Evolutionary conservation across 2,329 filamentous ascomycete species (phyloP).

Genomic region (Davidsoniella virescens): DNA sequence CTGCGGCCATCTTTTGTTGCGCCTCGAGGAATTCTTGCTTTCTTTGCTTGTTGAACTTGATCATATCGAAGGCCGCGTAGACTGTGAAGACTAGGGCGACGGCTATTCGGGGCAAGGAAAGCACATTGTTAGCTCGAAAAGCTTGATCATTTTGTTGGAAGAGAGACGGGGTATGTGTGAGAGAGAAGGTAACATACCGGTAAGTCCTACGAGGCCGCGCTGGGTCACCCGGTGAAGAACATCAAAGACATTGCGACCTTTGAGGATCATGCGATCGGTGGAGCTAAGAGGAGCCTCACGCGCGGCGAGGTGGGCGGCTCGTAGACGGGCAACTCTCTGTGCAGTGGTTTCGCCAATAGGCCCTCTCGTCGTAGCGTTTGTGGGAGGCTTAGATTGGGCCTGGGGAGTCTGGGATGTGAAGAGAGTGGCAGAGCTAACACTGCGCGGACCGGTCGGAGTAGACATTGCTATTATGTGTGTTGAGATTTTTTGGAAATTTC

Average conservation of each 20-base stretch:
- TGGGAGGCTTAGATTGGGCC: conserved; percentile 44
- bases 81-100: conserved; percentile 38
- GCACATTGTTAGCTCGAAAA: background rate
- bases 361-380: conserved; percentile 18
- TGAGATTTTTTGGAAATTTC: background rate
- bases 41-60: conserved; percentile 42
- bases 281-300: conserved; percentile 39
- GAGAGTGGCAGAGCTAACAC: conserved; percentile 63
- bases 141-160: background rate
- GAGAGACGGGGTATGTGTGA: background rate
- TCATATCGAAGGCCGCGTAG: conserved; percentile 46
- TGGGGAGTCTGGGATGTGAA: conserved; percentile 42
- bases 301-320: conserved; percentile 51
- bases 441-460: conserved; percentile 39
- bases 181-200: conserved; percentile 27
- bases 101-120: conserved; percentile 21
- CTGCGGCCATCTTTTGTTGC: conserved; percentile 35
- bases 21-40: conserved; percentile 41
- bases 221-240: conserved; percentile 40
- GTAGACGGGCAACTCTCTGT: conserved; percentile 51
- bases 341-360: conserved; percentile 43
- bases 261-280: conserved; percentile 33
- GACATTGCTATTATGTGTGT: conserved; percentile 20
- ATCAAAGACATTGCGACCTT: conserved; percentile 35
- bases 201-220: conserved; percentile 37